Base-by-base conservation (phyloP, 306 rosid genomes). In the Acacia crassicarpa region DNA sequence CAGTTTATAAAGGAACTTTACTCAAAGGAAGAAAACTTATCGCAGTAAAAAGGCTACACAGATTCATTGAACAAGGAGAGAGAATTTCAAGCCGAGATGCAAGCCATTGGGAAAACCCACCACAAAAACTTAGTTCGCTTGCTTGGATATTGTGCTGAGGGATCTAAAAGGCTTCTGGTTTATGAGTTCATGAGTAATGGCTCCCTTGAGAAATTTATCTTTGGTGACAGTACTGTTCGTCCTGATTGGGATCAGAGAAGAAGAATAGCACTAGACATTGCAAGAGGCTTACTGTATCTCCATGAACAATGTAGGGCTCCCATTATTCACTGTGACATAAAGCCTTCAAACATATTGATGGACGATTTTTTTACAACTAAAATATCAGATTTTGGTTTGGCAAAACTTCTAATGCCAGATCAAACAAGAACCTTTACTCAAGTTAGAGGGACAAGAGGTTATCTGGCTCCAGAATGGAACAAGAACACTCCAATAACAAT, bases 121-220 rank as follows among this genome's bases (percentile, higher is more conserved):
- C 87, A 84, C 74, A 74, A 72, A 71, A 84, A 87, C 79, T 69
- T 87, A 1, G 89, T 87, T 74, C 81, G 87, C 3, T 75, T 87
- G 69, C 46, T 87, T 1, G 87, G 89, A 0, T 87, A 74, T 65
- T 78, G 85, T 74, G 77, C 35, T 0, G 85, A 87, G 73, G 89
- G 84, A 51, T 62, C 85, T 3, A 80, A 68, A 80, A 83, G 89
- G 81, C 89, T 86, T 81, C 19, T 86, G 62, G 87, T 86, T 61
- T 86, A 84, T 81, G 87, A 87, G 8, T 87, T 78, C 79, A 84
- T 87, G 89, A 71, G 87, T 53, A 87, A 84, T 8, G 76, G 85
- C n/a, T 87, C 89, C n/a, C 87, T 87, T 53, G 85, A 62, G 45
- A 78, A 87, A 22, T 72, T 87, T 62, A 51, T 87, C 4, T 83